These are phyloP conservation scores for Corylus avellana DNA, from an alignment of 306 rosid genomes.

Conservation along the genomic window DNA sequence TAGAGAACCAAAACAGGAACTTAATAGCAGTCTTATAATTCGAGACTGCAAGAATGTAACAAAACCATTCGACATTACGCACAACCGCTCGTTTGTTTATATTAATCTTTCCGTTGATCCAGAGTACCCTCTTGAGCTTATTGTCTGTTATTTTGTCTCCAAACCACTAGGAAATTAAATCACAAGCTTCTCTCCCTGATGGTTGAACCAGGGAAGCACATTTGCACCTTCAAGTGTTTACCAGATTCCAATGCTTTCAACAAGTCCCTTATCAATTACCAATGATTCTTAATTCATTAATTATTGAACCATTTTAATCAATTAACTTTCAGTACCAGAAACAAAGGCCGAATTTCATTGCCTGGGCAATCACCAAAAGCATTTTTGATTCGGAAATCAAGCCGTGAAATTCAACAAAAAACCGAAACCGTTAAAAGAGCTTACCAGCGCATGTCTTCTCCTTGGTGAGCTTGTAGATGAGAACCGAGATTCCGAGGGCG, in stretches of 20 bases:
- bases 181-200: background rate
- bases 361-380: background rate
- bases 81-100: background rate
- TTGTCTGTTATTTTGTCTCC: background rate
- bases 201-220: background rate
- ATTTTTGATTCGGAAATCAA: background rate
- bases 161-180: background rate
- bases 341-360: background rate
- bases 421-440: background rate
- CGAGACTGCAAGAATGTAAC: background rate
- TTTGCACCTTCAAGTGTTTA: background rate
- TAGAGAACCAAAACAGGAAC: no score
- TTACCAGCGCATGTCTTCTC: constrained; percentile 72
- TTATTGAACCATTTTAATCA: background rate
- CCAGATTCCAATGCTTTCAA: background rate
- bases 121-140: background rate
- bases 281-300: background rate
- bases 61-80: background rate
- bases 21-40: background rate
- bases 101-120: background rate
- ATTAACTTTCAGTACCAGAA: background rate
- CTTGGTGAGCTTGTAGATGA: constrained; percentile 66
- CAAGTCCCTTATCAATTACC: background rate
- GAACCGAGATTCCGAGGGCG: constrained; percentile 64
- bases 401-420: background rate